Evolutionary conservation across 306 rosid genomes (phyloP), one percentile per base, ranked within the genome.

Genomic region (Glycine soja): DNA sequence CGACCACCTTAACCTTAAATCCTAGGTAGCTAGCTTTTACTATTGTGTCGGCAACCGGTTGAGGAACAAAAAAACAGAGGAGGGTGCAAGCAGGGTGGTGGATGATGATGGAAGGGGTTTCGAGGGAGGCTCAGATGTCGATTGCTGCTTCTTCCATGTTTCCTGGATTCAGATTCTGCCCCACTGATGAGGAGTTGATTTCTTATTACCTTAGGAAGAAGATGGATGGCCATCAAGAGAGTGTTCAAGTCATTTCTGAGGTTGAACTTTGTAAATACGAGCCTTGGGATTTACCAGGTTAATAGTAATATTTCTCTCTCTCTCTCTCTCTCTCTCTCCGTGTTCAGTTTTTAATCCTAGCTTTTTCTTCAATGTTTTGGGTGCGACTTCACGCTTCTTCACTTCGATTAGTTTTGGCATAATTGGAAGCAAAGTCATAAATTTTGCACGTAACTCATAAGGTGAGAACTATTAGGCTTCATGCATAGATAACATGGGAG

Each of bases 201-300:
- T 90, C 97, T 4, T 89, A 77, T 79, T 93, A 95, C 86, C 96
- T 95, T 4, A 79, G 83, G 77, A 93, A 93, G 75, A 95, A 95
- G 85, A 5, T 93, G 15, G 87, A 87, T 0, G 94, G 93, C 10
- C 81, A 88, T 10, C 88, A 88, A 46, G 86, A 84, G 12, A 83
- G 89, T 71, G 98, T 91, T 38, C 94, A 89, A 58, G 96, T 95
- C 52, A 89, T 95, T 82, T 69, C 97, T 10, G 94, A 95, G 81
- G 78, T 95, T 72, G 99, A 93, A 57, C 85, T 95, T 65, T 95
- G 99, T 77, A 93, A 75, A 77, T 84, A 40, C 84, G 99, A 95
- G 79, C 99, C 99, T 45, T 95, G 99, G 96, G 97, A 91, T 77
- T 84, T 95, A 66, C 98, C 98, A 70, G 99, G 99, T 70, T 88